Evolutionary conservation across 1,284 basidiomycete species (phyloP), one percentile per base, ranked within the genome.

Genomic region (Pseudozyma sp.): DNA sequence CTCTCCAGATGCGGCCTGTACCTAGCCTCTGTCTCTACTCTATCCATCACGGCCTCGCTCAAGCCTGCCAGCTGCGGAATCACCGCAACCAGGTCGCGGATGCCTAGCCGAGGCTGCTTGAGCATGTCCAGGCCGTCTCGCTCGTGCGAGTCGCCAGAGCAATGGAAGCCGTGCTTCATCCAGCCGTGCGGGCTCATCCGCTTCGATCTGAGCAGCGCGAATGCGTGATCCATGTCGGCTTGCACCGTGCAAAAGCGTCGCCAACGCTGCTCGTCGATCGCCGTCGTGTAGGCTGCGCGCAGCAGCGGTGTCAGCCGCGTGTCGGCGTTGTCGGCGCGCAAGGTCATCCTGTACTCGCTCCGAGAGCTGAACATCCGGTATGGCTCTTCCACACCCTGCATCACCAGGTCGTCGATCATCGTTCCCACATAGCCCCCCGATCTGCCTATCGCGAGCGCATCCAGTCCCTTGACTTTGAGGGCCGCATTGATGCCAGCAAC

Each of bases 321-420:
- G 85, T 95, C 93, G 2, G 94, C 94, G 72, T 96, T 95, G 85
- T 96, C 94, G 53, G 92, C 90, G 47, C 94, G 87, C 45, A 94
- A 88, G 0, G 91, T 90, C 88, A 96, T 90, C 31, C 94, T 89
- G 81, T 94, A 96, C 80, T 96, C 94, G 35, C 92, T 92, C 47
- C 94, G 88, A 19, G 92, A 92, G 0, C 94, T 95, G 83, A 95
- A 95, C 93, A 95, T 94, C 39, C 94, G 91, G 78, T 95, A 95
- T 53, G 93, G 93, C 83, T 95, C 93, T 81, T 94, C 91, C 1
- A 92, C 91, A 1, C 93, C 93, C 81, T 93, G 92, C 45, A 91
- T 89, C 19, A 92, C 91, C 34, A 95, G 87, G 82, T 95, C 93
- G 83, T 95, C 94, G 43, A 95, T 91, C 90, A 95, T 91, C 3